A percentile compares a stretch with the other conserved stretches of the same genome.
phyloP scores from a whole-genome alignment of 495 filamentous ascomycete species.

The Achaetomiella virescens region DNA sequence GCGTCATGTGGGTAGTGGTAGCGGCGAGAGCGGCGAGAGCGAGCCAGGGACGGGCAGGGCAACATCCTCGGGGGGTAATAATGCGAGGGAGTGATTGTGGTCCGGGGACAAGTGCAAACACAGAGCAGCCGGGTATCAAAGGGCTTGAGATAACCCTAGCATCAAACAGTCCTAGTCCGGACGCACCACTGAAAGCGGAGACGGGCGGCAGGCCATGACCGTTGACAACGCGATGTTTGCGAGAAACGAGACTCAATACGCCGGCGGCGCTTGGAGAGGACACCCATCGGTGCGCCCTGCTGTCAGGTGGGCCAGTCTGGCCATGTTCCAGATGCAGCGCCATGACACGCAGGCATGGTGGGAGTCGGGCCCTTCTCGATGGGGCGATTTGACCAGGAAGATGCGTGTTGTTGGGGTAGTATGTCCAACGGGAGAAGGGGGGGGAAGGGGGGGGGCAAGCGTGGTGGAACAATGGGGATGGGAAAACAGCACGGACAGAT shows the following conservation, averaged over 20 bases:
- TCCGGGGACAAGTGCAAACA: slow-evolving; percentile 14
- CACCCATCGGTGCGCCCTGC: slow-evolving; percentile 16
- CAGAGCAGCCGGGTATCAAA: slow-evolving; percentile 30
- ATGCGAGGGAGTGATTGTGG: background rate
- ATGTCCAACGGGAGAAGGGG: background rate
- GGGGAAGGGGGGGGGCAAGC: background rate
- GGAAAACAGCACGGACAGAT: slow-evolving; percentile 8
- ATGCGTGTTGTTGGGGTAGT: background rate
- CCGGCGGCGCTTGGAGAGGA: slow-evolving; percentile 14
- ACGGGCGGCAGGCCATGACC: slow-evolving; percentile 22
- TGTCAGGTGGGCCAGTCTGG: slow-evolving; percentile 17
- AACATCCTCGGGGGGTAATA: slow-evolving; percentile 2
- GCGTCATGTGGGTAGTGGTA: slow-evolving; percentile 9
- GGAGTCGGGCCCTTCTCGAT: slow-evolving; percentile 6
- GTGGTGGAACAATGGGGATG: background rate
- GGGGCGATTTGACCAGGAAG: background rate
- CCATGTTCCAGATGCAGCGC: slow-evolving; percentile 20
- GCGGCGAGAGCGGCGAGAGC: too few species aligned
- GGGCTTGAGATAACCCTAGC: slow-evolving; percentile 12
- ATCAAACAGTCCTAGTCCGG: slow-evolving; percentile 19
- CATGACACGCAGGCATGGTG: slow-evolving; percentile 32
- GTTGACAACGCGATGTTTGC: slow-evolving; percentile 19
- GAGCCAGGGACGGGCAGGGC: slow-evolving; percentile 1
- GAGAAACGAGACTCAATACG: slow-evolving; percentile 26
- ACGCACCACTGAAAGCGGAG: slow-evolving; percentile 18